Conservation (phyloP, 1,284 basidiomycete species). For the Coniferiporia sulphurascens region DNA sequence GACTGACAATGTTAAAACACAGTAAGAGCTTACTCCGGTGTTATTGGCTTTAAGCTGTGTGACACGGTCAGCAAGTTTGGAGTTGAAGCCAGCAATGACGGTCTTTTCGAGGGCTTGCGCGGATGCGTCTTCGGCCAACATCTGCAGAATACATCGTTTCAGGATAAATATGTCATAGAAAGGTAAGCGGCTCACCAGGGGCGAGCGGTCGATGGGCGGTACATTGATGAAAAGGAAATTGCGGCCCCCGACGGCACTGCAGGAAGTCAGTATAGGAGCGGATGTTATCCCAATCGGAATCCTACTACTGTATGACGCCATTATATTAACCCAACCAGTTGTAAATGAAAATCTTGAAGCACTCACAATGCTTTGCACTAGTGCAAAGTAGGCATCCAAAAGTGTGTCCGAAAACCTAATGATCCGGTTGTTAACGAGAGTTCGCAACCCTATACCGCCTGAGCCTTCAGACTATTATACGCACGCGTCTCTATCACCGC, state of each 20-base stretch:
- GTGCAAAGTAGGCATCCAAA: constrained; percentile 47
- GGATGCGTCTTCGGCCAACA: constrained; percentile 40
- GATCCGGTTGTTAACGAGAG: background rate
- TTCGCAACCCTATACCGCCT: too few relatives aligned
- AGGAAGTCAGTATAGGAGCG: background rate
- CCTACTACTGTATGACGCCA: constrained; percentile 23
- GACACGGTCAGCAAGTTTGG: constrained; percentile 38
- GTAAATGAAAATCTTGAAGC: constrained; percentile 4
- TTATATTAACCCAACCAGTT: background rate
- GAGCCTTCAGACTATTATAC: constrained; percentile 20
- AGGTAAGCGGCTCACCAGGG: constrained; percentile 34
- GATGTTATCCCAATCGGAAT: background rate
- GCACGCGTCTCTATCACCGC: constrained; percentile 45
- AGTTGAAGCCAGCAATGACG: constrained; percentile 49
- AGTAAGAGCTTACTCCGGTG: constrained; percentile 35
- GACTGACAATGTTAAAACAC: background rate
- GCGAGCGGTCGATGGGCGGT: constrained; percentile 50
- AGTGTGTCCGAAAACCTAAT: constrained; percentile 45
- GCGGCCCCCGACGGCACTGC: constrained; percentile 42
- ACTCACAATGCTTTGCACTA: constrained; percentile 50
- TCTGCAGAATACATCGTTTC: constrained; percentile 29
- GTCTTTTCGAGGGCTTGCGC: constrained; percentile 39
- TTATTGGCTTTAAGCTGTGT: constrained; percentile 38
- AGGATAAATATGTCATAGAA: background rate
- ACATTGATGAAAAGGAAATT: constrained; percentile 60